Evolutionary conservation across 495 filamentous ascomycete species (phyloP), one percentile per base, ranked within the genome.

Genomic region (Talaromyces stipitatus): DNA sequence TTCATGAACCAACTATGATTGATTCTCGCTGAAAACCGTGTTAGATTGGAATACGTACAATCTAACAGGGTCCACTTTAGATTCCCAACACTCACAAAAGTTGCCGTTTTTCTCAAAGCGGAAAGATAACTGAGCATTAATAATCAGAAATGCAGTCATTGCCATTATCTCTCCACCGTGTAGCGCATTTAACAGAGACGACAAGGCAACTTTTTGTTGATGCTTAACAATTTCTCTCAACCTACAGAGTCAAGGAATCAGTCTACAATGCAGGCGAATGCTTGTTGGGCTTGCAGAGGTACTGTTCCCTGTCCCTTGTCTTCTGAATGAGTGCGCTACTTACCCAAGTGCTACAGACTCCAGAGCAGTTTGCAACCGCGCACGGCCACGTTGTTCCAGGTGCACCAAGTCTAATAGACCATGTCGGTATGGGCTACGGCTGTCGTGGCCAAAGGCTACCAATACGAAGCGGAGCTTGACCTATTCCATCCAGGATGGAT

Each of bases 121-220:
- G 47, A 26, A 50, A 30, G 20, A 50, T 7, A 50, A 11, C 23
- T 23, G 47, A 8, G 27, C 47, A 50, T 50, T 50, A 27, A 20
- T 50, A 50, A 50, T 26, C 47, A 50, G 24, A 28, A 28, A 48
- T 48, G 45, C 18, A 22, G 9, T 43, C 12, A 14, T 43, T n/a
- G 14, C 38, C 38, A 43, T 43, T 43, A 14, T 11, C 12, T 14
- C 45, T 11, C 24, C 45, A 24, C 45, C 20, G 7, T 7, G 18
- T 18, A 22, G 45, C n/a, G 45, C 6, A 23, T 47, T 24, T 11
- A 47, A 54, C 5, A 50, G 6, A 5, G 33, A 18, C 4, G 14
- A 50, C 20, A 50, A 26, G 24, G 47, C 47, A 50, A 50, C 47
- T 50, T 30, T 50, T 50, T 50, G 47, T 50, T 26, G 47, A 50